These are phyloP conservation scores for Suillus americanus DNA, from an alignment of 768 basidiomycete species.

Conservation along the genomic window DNA sequence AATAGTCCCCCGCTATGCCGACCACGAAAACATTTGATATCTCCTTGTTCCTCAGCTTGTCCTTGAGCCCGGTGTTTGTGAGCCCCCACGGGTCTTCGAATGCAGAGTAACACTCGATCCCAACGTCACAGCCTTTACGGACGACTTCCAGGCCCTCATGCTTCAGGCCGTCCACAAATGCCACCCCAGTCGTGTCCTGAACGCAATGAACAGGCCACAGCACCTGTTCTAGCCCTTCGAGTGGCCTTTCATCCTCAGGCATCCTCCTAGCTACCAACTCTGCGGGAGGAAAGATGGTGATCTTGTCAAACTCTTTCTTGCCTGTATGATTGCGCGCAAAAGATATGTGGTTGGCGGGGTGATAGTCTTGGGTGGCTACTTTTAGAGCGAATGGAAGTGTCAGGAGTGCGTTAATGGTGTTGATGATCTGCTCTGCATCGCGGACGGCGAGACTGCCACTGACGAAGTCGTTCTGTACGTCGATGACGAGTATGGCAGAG, in stretches of 20 bases:
- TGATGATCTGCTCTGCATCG: constrained; percentile 57
- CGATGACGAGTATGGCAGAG: constrained; percentile 65
- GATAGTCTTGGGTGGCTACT: constrained; percentile 59
- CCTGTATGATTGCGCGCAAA: constrained; percentile 57
- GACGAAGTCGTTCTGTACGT: constrained; percentile 86
- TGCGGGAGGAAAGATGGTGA: constrained; percentile 34
- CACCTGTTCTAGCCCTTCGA: constrained; percentile 43
- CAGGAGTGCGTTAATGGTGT: constrained; percentile 57
- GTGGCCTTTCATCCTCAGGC: constrained; percentile 17
- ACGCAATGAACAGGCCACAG: constrained; percentile 87
- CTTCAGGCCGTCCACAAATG: constrained; percentile 56
- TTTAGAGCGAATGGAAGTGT: constrained; percentile 50
- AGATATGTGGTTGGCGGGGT: constrained; percentile 65
- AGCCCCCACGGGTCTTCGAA: constrained; percentile 62
- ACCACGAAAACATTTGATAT: constrained; percentile 63
- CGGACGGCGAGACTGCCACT: constrained; percentile 71
- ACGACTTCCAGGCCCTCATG: constrained; percentile 42
- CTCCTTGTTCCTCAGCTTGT: constrained; percentile 36
- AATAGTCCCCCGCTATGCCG: constrained; percentile 79
- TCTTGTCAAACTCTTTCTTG: constrained; percentile 40
- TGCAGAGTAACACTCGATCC: constrained; percentile 80
- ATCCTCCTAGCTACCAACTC: constrained; percentile 30
- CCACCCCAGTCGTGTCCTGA: constrained; percentile 54
- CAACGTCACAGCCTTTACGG: constrained; percentile 54
- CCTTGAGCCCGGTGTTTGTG: constrained; percentile 47